Conservation (phyloP, 73 alveolate species). For the Stentor coeruleus region DNA sequence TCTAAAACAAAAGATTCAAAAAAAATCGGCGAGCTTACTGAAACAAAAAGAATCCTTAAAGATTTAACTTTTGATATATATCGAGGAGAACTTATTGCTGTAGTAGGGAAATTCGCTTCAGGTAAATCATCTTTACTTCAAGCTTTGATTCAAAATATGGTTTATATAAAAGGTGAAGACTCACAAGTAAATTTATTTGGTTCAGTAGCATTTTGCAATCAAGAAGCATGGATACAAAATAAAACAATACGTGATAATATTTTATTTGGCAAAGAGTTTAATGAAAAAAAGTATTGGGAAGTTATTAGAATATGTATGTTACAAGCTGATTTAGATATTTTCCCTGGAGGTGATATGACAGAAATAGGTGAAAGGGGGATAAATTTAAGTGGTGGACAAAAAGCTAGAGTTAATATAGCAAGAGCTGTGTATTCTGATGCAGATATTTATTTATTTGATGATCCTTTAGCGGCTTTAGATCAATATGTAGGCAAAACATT, state of each 20-base stretch:
- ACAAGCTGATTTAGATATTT: slow-evolving; percentile 31
- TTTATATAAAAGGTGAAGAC: not conserved
- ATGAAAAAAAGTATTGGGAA: slow-evolving; percentile 50
- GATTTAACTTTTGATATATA: slow-evolving; percentile 36
- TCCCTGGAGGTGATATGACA: slow-evolving; percentile 48
- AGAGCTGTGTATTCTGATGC: slow-evolving; percentile 70
- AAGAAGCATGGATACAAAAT: slow-evolving; percentile 80
- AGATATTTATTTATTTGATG: slow-evolving; percentile 70
- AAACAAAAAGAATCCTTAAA: slow-evolving; percentile 2
- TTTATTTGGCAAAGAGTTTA: slow-evolving; percentile 58
- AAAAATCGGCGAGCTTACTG: not conserved
- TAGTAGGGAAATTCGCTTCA: slow-evolving; percentile 72
- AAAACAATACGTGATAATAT: slow-evolving; percentile 80
- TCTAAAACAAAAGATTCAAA: no score
- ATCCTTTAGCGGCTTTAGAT: slow-evolving; percentile 73
- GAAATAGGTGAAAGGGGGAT: slow-evolving; percentile 68
- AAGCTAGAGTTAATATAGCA: slow-evolving; percentile 67
- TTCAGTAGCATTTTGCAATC: slow-evolving; percentile 63
- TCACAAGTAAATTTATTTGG: slow-evolving; percentile 49
- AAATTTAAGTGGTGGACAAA: slow-evolving; percentile 65
- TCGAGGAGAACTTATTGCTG: slow-evolving; percentile 54
- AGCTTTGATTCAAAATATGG: slow-evolving; percentile 49
- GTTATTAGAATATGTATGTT: slow-evolving; percentile 48
- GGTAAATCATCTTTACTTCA: slow-evolving; percentile 69
- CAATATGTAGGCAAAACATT: slow-evolving; percentile 59